Evolutionary conservation across 2,329 filamentous ascomycete species (phyloP).

Genomic region (Aspergillus jensenii): DNA sequence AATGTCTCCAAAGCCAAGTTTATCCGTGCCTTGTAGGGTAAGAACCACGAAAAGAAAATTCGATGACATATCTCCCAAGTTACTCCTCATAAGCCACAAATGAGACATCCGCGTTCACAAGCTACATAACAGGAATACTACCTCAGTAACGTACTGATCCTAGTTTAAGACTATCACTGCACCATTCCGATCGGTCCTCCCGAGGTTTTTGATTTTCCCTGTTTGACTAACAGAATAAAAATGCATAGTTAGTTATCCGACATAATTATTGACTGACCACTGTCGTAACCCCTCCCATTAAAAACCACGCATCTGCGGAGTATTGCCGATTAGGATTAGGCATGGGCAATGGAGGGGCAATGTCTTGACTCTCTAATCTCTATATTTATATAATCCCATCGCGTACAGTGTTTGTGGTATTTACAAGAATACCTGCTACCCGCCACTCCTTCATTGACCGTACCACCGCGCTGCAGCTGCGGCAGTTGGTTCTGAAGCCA

Average conservation of each 20-base stretch:
- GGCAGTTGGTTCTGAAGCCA: background rate
- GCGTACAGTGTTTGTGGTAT: background rate
- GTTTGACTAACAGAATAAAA: background rate
- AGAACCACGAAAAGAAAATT: background rate
- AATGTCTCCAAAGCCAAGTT: background rate
- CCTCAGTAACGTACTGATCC: too few relatives aligned
- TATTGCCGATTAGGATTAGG: slow-evolving; percentile 2
- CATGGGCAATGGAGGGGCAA: background rate
- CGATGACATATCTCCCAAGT: background rate
- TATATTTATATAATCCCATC: background rate
- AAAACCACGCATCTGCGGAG: slow-evolving; percentile 1
- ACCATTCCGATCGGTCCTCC: too few relatives aligned
- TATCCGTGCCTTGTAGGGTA: background rate
- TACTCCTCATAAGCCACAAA: background rate
- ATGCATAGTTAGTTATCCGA: slow-evolving; percentile 1
- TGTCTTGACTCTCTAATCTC: background rate
- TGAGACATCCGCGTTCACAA: too few relatives aligned
- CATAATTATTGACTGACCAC: background rate
- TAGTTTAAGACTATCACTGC: too few relatives aligned
- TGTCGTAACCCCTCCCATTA: background rate
- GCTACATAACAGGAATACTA: too few relatives aligned
- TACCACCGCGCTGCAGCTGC: background rate
- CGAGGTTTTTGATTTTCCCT: background rate
- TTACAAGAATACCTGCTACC: background rate
- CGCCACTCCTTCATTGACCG: background rate